Evolutionary conservation across 805 yeast species (phyloP).

Genomic region (Metschnikowia gruessii): DNA sequence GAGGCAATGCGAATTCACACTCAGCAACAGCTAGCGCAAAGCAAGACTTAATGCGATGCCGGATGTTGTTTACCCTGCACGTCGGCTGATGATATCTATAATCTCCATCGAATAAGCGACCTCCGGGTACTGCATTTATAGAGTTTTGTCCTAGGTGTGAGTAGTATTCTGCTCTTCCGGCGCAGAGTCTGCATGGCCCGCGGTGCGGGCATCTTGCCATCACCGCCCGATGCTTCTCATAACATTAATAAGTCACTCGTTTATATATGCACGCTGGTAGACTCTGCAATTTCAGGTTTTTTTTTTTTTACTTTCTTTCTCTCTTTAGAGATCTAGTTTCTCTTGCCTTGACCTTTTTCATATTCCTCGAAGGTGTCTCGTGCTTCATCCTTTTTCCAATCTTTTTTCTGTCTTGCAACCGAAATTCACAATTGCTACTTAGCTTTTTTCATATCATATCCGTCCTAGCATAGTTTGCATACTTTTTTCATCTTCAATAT

Average conservation of each 20-base stretch:
- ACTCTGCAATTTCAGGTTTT: neutral
- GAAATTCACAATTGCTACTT: neutral
- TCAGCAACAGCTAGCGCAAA: neutral
- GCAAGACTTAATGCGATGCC: neutral
- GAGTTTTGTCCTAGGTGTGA: slow-evolving; percentile 1
- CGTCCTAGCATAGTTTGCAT: neutral
- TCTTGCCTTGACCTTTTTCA: neutral
- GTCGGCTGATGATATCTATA: slow-evolving; percentile 5
- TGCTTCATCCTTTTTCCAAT: neutral
- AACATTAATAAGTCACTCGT: slow-evolving; percentile 5
- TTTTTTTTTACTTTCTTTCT: neutral
- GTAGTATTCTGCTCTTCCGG: neutral
- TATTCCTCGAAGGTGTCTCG: neutral
- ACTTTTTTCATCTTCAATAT: neutral
- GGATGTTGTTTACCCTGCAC: slow-evolving; percentile 5
- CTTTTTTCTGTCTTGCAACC: neutral
- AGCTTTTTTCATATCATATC: neutral
- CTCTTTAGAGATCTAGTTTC: neutral
- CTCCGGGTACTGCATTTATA: slow-evolving; percentile 12
- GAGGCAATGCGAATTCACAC: slow-evolving; percentile 1
- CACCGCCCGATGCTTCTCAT: slow-evolving; percentile 4
- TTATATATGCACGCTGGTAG: slow-evolving; percentile 5
- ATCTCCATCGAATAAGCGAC: slow-evolving; percentile 20
- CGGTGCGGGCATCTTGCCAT: slow-evolving; percentile 7
- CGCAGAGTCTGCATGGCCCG: neutral